Evolutionary conservation across 2,329 filamentous ascomycete species (phyloP).

Genomic region (Aspergillus brasiliensis): DNA sequence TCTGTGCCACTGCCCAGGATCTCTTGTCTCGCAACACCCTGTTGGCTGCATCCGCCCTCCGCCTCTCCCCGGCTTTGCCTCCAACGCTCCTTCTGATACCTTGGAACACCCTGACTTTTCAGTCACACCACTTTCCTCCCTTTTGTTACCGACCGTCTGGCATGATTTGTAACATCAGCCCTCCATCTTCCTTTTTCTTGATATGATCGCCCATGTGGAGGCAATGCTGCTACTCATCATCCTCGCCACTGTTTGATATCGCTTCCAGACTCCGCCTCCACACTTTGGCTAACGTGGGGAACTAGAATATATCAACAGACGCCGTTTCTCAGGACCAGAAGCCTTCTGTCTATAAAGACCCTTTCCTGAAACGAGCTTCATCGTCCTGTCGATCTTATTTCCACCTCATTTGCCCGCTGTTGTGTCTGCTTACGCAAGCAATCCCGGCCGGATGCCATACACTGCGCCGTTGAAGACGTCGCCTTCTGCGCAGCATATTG

Average conservation of each 20-base stretch:
- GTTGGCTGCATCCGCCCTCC: constrained; percentile 18
- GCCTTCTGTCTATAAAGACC: background rate
- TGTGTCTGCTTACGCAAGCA: constrained; percentile 36
- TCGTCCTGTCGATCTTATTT: background rate
- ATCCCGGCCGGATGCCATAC: constrained; percentile 53
- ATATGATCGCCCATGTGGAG: background rate
- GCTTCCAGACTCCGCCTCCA: background rate
- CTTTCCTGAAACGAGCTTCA: background rate
- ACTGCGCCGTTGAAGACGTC: constrained; percentile 57
- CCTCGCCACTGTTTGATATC: background rate
- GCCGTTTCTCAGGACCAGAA: background rate
- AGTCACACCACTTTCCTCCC: constrained; percentile 3
- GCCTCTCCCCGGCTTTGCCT: constrained; percentile 22
- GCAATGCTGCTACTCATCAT: background rate
- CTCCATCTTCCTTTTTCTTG: background rate
- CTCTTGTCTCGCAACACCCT: constrained; percentile 25
- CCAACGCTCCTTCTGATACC: constrained; percentile 25
- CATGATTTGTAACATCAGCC: background rate
- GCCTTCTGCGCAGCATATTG: constrained; percentile 56
- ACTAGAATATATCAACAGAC: constrained; percentile 16
- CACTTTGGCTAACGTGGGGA: constrained; percentile 11
- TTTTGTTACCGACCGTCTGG: background rate
- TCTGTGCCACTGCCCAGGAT: constrained; percentile 1
- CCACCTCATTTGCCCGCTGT: constrained; percentile 16
- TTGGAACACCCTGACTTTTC: background rate